Percentiles rank a stretch among this genome's conserved stretches.
These are phyloP conservation scores for Lodderomyces beijingensis DNA, from an alignment of 1,139 yeast species.

Conservation along the genomic window DNA sequence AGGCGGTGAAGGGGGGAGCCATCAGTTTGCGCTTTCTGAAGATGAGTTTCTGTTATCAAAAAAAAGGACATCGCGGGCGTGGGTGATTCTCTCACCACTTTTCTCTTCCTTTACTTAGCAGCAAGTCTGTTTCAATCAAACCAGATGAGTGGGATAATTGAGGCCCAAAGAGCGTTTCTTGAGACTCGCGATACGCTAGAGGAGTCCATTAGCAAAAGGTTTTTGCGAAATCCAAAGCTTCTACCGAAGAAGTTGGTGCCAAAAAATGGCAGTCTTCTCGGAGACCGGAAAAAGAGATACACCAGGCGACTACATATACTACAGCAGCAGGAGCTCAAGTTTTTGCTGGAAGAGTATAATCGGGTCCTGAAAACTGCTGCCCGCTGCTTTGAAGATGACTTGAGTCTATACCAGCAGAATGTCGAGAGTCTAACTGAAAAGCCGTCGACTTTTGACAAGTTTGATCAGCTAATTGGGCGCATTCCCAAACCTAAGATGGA, in stretches of 20 bases:
- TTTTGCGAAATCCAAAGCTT: constrained; percentile 27
- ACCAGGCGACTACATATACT: constrained; percentile 39
- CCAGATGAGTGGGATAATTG: constrained; percentile 30
- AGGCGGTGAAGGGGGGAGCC: no score
- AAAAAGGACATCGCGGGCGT: no score
- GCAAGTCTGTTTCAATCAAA: no score
- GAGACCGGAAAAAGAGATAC: constrained; percentile 13
- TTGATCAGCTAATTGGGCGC: constrained; percentile 37
- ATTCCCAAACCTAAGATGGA: constrained; percentile 14
- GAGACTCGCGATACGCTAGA: constrained; percentile 39
- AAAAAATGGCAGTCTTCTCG: constrained; percentile 9
- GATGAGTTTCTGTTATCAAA: no score
- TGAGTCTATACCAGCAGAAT: neutral
- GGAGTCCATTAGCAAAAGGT: constrained; percentile 26
- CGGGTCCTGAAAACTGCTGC: constrained; percentile 7
- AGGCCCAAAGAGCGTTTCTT: constrained; percentile 30
- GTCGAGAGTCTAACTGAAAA: neutral
- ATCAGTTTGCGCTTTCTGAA: no score
- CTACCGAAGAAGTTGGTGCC: constrained; percentile 11
- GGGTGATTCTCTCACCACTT: no score
- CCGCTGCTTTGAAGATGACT: neutral
- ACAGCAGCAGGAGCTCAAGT: constrained; percentile 67
- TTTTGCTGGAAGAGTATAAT: constrained; percentile 47
- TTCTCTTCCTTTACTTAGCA: no score
- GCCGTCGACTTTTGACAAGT: constrained; percentile 29